These are phyloP conservation scores for Penicillium bialowiezense DNA, from an alignment of 495 filamentous ascomycete species.

Conservation along the genomic window DNA sequence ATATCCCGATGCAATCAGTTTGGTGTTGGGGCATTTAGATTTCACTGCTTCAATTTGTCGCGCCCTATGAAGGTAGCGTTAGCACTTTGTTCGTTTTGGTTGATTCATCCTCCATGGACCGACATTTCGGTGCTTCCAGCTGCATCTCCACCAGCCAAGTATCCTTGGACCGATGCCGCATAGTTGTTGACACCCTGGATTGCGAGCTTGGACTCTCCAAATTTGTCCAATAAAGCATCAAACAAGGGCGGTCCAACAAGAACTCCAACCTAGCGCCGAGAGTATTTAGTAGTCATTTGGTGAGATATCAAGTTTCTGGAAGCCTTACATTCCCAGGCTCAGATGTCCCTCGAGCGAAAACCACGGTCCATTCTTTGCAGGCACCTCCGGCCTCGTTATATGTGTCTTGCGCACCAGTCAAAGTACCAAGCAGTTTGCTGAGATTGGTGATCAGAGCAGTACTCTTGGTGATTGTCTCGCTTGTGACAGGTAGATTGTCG, in stretches of 20 bases:
- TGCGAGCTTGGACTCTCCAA: constrained; percentile 26
- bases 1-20: background rate
- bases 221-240: background rate
- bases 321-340: constrained; percentile 34
- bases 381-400: constrained; percentile 30
- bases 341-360: constrained; percentile 40
- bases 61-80: background rate
- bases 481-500: background rate
- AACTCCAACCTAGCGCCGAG: background rate
- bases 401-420: constrained; percentile 14
- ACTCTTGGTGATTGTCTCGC: background rate
- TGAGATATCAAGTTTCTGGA: background rate
- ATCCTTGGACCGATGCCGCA: constrained; percentile 30
- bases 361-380: constrained; percentile 38
- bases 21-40: background rate
- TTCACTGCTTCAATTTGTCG: background rate
- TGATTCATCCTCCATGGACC: too few relatives aligned
- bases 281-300: background rate
- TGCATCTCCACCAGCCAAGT: constrained; percentile 33
- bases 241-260: background rate
- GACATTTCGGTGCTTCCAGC: background rate
- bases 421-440: background rate
- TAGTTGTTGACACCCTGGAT: constrained; percentile 41
- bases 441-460: background rate
- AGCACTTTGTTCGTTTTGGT: too few relatives aligned